Conservation (phyloP, 805 yeast genomes). For the Clavispora vitiphila region DNA sequence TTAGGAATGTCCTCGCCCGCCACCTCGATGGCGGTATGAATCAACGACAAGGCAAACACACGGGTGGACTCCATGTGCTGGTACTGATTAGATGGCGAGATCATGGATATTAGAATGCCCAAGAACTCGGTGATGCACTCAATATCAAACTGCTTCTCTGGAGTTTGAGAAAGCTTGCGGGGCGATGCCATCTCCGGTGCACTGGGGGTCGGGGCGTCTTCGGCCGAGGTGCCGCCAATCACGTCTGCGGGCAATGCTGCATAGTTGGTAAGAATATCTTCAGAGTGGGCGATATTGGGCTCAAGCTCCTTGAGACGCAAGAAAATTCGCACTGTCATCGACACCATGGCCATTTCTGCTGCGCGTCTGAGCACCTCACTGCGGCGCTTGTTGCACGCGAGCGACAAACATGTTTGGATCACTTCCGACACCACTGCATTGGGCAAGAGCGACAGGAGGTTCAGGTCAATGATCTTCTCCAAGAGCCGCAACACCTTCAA, state of each 20-base stretch:
- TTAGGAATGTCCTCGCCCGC: slow-evolving; percentile 56
- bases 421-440: slow-evolving; percentile 85
- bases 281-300: slow-evolving; percentile 31
- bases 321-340: slow-evolving; percentile 67
- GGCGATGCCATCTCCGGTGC: neutral
- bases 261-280: slow-evolving; percentile 45
- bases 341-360: slow-evolving; percentile 76
- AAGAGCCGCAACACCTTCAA: slow-evolving; percentile 75
- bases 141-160: slow-evolving; percentile 57
- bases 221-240: slow-evolving; percentile 42
- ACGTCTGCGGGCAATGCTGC: slow-evolving; percentile 54
- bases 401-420: slow-evolving; percentile 82
- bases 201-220: neutral
- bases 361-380: slow-evolving; percentile 84
- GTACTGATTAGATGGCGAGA: slow-evolving; percentile 76
- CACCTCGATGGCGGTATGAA: slow-evolving; percentile 77
- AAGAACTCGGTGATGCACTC: slow-evolving; percentile 73
- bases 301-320: slow-evolving; percentile 52
- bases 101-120: slow-evolving; percentile 68
- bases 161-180: neutral
- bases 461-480: slow-evolving; percentile 61
- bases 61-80: slow-evolving; percentile 86
- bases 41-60: slow-evolving; percentile 70
- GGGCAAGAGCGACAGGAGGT: slow-evolving; percentile 59
- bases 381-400: slow-evolving; percentile 89